Base-by-base conservation (phyloP, 106 monocot genomes). In the Allium cepa region DNA sequence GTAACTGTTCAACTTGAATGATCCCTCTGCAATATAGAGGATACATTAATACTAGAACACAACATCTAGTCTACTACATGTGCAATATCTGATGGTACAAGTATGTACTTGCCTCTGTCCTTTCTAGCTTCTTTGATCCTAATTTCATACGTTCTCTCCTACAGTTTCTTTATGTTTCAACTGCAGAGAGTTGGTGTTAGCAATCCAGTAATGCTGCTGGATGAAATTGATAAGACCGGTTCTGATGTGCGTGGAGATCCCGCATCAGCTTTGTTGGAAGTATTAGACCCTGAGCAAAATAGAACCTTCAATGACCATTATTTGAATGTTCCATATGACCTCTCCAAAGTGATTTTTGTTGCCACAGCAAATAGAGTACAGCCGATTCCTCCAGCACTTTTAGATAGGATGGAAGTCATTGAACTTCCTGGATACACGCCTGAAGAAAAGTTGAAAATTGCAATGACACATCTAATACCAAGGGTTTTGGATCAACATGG, bases 151-250 rank as follows among this genome's bases (percentile, higher is more conserved):
- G 36, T 7, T 63, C 73, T 11, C 26, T 53, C 68, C 9, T 58
- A 28, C 16, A 58, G 28, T 66, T 17, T 59, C 57, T 18, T 55
- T 51, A 11, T 49, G 57, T 45, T 65, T 56, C 36, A 61, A 75
- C 16, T 90, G 75, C 84, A 99, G 93, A 93, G 83, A 72, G 99
- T 83, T 27, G 87, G 71, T 61, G 99, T 99, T 65, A 81, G 68
- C 71, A 99, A 99, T 78, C 99, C 99, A 57, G 99, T 99, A 49
- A 99, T 99, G 99, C 68, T 99, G 57, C 83, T 99, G 45, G 99
- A 99, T 81, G 99, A 99, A 76, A 87, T 99, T 76, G 99, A 99
- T 76, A 99, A 99, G 76, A 99, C 99, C 17, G 99, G 99, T 72
- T 90, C 99, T 64, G 99, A 99, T 88, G 81, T 88, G 50, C 92